Evolutionary conservation across 2,329 filamentous ascomycete species (phyloP), one percentile per base, ranked within the genome.

Genomic region (Xylariaceae sp.): DNA sequence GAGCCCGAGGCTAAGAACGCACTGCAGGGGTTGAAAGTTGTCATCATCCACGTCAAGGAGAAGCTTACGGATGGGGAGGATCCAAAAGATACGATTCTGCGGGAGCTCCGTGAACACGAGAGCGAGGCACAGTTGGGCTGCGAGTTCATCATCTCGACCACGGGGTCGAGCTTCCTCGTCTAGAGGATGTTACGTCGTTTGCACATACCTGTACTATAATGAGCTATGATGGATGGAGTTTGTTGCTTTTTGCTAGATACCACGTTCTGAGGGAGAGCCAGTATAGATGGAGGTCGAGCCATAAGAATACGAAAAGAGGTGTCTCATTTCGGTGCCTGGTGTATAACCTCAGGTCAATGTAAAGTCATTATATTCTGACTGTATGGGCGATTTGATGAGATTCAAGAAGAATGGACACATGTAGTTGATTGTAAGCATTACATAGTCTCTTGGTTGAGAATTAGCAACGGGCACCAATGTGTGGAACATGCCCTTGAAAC

Each of bases 41-140:
- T 97, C 45, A 83, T 97, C 50, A 97, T 97, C 36, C 94, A 99
- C 66, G 82, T 97, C 64, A 99, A 99, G 69, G 93, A 97, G 59
- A 87, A 81, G 18, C 73, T 97, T 50, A 75, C 78, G 9, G 91
- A 96, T 66, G 89, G 84, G 0, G 82, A 82, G 22, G 69, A 73
- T 44, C 83, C 80, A 2, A 80, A 76, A 34, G 83, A 89, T 3
- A 78, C 72, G 2, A 96, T 97, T 34, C 63, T 94, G 18, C 66
- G 75, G 54, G 83, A 97, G 67, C 70, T 97, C 45, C 66, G 72
- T 16, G 82, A 83, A 22, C 77, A 89, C 53, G 89, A 92, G 54
- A 71, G 76, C 48, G 81, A 82, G 12, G 79, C 74, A 9, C 78
- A 80, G 42, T 69, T 96, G 44, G 93, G 92, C 0, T 95, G 90